Conservation (phyloP, 148 eudicot genomes). For the Limonium bicolor region DNA sequence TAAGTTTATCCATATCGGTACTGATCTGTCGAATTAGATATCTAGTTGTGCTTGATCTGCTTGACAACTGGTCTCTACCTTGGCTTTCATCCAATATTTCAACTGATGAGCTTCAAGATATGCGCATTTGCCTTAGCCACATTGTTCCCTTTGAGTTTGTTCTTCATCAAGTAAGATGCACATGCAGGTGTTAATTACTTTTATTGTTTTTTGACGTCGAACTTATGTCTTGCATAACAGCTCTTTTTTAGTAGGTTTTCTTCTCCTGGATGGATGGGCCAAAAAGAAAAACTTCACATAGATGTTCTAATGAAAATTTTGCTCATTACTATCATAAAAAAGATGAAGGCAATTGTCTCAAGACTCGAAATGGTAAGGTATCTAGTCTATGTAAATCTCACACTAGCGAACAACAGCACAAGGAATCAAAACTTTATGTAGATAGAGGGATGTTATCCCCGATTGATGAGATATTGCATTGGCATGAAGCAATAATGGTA, state of each 20-base stretch:
- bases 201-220: neutral
- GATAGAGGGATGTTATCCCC: constrained; percentile 30
- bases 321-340: constrained; percentile 13
- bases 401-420: constrained; percentile 27
- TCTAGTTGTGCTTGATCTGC: too few species aligned
- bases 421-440: constrained; percentile 12
- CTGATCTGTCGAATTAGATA: too few species aligned
- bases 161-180: constrained; percentile 87
- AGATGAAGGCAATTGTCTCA: constrained; percentile 17
- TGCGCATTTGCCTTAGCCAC: constrained; percentile 65
- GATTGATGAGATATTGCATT: constrained; percentile 74
- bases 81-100: constrained; percentile 89
- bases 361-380: constrained; percentile 13
- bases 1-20: too few species aligned
- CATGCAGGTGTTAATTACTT: too few species aligned
- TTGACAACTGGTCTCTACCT: constrained; percentile 82
- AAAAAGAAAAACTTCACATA: constrained; percentile 13
- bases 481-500: constrained; percentile 73
- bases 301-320: constrained; percentile 22
- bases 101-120: constrained; percentile 62
- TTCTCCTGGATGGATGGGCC: constrained; percentile 89
- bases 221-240: constrained; percentile 1
- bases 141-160: constrained; percentile 74
- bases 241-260: constrained; percentile 37
- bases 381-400: constrained; percentile 38